Evolutionary conservation across 78 protist genomes (phyloP).

Genomic region (Chrysochromulina parva): DNA sequence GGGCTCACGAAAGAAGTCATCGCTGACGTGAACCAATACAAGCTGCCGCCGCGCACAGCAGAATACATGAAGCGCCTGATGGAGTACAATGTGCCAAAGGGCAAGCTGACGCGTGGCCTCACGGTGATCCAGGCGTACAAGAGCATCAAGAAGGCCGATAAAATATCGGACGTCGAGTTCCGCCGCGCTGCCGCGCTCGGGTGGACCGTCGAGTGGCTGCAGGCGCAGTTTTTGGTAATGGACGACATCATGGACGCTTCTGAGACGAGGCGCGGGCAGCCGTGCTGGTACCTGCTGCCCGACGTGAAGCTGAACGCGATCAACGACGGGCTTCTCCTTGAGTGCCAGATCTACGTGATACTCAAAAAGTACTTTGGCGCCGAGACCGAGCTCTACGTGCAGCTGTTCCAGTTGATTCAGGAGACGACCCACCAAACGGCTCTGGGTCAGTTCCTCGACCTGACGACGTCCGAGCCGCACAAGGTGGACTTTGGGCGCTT

Average conservation of each 20-base stretch:
- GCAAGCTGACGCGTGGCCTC: constrained; percentile 89
- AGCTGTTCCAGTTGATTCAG: constrained; percentile 80
- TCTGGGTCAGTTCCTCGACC: constrained; percentile 92
- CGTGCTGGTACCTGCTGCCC: constrained; percentile 86
- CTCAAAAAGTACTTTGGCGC: constrained; percentile 76
- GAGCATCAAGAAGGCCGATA: background rate
- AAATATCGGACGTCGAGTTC: background rate
- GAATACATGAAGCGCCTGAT: background rate
- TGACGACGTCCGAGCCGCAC: constrained; percentile 70
- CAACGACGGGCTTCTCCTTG: constrained; percentile 81
- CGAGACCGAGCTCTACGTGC: constrained; percentile 58
- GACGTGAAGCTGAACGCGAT: constrained; percentile 84
- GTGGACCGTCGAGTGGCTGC: constrained; percentile 88
- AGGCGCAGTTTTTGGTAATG: constrained; percentile 72
- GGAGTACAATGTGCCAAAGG: constrained; percentile 29
- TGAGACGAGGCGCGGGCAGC: constrained; percentile 89
- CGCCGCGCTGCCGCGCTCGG: constrained; percentile 74
- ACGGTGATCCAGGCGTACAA: constrained; percentile 63
- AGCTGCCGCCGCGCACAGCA: background rate
- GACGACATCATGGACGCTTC: constrained; percentile 98
- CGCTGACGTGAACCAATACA: no score
- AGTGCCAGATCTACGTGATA: background rate
- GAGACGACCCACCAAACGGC: constrained; percentile 86
- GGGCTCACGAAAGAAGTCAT: no score
- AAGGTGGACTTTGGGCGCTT: constrained; percentile 26